Percentiles rank a stretch among this genome's conserved stretches.
Evolutionary conservation across 495 filamentous ascomycete species (phyloP).

Genomic region (Staphylotrichum tortipilum): DNA sequence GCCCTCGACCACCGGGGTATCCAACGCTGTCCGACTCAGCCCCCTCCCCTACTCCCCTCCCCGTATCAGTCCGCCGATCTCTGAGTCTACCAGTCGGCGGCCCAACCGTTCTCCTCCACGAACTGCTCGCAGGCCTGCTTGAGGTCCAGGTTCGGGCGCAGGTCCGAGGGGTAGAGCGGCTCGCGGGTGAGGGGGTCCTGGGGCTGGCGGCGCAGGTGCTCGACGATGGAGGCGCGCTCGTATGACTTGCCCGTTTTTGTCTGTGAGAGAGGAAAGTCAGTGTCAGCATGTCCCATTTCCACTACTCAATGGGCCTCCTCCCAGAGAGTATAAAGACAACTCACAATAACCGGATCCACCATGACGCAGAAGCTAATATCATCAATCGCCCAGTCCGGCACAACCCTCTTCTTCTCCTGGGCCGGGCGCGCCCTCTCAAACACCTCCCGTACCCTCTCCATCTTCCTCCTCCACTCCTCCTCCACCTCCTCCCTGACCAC

Average conservation of each 20-base stretch:
- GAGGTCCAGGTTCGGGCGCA: conserved; percentile 75
- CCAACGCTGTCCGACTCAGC: not conserved
- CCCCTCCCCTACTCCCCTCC: too few relatives aligned
- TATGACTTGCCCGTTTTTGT: conserved; percentile 85
- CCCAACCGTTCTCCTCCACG: conserved; percentile 82
- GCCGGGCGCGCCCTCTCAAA: conserved; percentile 51
- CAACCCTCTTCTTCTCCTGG: conserved; percentile 50
- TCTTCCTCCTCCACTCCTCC: conserved; percentile 52
- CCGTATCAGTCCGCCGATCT: not conserved
- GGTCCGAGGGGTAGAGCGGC: conserved; percentile 58
- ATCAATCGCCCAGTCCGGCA: conserved; percentile 83
- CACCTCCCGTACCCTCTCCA: conserved; percentile 47
- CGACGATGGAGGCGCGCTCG: conserved; percentile 76
- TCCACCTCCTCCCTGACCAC: conserved; percentile 41
- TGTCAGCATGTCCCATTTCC: too few relatives aligned
- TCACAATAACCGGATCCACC: conserved; percentile 79
- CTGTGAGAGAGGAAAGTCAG: conserved; percentile 18
- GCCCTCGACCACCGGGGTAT: not conserved
- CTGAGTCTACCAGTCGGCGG: conserved; percentile 71
- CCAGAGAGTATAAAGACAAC: conserved; percentile 19
- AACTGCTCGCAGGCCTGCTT: conserved; percentile 80
- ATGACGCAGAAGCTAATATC: conserved; percentile 86
- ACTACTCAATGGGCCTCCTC: too few relatives aligned
- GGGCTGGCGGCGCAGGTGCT: conserved; percentile 67
- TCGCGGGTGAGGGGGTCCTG: conserved; percentile 80